phyloP scores from a whole-genome alignment of 352 stramenopile genomes.

The Phytophthora brassicae region DNA sequence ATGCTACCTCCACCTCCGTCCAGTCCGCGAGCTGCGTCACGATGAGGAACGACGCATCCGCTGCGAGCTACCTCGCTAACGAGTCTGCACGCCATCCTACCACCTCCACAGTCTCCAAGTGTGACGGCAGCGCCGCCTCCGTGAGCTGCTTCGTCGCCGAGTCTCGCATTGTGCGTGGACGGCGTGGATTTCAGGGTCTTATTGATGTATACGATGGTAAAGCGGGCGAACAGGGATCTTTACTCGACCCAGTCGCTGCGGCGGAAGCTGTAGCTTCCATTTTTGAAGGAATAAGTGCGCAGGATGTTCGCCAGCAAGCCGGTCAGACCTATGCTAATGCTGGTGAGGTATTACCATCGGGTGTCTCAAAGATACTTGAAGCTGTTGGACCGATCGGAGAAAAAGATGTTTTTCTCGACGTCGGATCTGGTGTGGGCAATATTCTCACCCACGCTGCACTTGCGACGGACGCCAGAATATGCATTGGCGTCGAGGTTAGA shows the following conservation, averaged over 20 bases:
- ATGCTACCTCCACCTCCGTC: too few species aligned
- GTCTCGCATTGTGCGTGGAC: neutral
- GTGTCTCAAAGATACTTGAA: neutral
- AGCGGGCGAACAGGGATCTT: too few species aligned
- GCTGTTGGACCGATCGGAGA: conserved; percentile 1
- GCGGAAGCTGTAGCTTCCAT: neutral
- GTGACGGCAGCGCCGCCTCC: too few species aligned
- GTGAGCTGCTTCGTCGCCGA: too few species aligned
- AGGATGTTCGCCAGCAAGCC: conserved; percentile 9
- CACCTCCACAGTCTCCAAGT: too few species aligned
- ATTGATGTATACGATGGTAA: too few species aligned
- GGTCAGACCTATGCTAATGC: neutral
- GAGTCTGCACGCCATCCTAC: too few species aligned
- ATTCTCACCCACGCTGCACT: conserved; percentile 8
- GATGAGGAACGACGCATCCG: too few species aligned
- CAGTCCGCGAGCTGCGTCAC: too few species aligned
- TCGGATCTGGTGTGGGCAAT: conserved; percentile 1
- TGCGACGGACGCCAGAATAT: neutral
- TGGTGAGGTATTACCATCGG: conserved; percentile 2
- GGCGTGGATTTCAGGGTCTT: too few species aligned
- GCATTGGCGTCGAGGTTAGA: conserved; percentile 4
- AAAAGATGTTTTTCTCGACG: conserved; percentile 3
- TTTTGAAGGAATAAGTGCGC: conserved; percentile 3
- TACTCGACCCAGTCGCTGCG: too few species aligned
- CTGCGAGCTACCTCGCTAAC: too few species aligned